A percentile compares a stretch with the other conserved stretches of the same genome.
Conservation (phyloP, 2,329 filamentous ascomycete genomes). For the Thelonectria rubi region DNA sequence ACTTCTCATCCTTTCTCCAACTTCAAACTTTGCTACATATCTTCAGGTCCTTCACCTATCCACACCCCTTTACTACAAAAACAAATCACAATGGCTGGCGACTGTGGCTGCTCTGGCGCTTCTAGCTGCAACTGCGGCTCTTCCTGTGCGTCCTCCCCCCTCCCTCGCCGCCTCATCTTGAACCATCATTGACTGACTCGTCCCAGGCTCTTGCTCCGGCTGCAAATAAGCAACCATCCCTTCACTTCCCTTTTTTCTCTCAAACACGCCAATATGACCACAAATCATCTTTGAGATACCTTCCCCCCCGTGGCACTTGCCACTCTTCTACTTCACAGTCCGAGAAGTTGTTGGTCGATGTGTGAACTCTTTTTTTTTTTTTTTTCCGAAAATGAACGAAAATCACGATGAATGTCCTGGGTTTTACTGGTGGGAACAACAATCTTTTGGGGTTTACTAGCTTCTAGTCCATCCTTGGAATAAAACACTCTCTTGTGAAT, state of each 20-base stretch:
- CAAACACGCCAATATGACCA: constrained; percentile 23
- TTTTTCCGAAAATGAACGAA: background rate
- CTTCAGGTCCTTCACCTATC: constrained; percentile 23
- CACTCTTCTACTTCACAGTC: constrained; percentile 27
- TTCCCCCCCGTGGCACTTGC: constrained; percentile 22
- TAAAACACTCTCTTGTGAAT: constrained; percentile 25
- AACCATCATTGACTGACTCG: constrained; percentile 25
- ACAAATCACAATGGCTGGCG: constrained; percentile 48
- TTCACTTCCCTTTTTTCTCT: constrained; percentile 10
- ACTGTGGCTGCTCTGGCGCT: constrained; percentile 50
- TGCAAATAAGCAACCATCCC: constrained; percentile 43
- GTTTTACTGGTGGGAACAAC: constrained; percentile 27
- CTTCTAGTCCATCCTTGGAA: constrained; percentile 34
- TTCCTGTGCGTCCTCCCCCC: constrained; percentile 43
- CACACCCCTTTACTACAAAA: constrained; percentile 18
- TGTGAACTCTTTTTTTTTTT: background rate
- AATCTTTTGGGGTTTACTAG: constrained; percentile 23
- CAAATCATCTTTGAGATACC: constrained; percentile 28
- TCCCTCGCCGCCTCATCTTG: background rate
- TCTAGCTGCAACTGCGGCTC: constrained; percentile 50
- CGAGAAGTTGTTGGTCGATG: constrained; percentile 18
- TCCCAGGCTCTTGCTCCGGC: constrained; percentile 45
- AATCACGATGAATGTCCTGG: constrained; percentile 8
- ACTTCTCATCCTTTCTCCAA: constrained; percentile 14
- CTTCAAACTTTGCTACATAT: constrained; percentile 3